Conservation (phyloP, 176 grass and related monocot species). For the Melocanna baccifera region DNA sequence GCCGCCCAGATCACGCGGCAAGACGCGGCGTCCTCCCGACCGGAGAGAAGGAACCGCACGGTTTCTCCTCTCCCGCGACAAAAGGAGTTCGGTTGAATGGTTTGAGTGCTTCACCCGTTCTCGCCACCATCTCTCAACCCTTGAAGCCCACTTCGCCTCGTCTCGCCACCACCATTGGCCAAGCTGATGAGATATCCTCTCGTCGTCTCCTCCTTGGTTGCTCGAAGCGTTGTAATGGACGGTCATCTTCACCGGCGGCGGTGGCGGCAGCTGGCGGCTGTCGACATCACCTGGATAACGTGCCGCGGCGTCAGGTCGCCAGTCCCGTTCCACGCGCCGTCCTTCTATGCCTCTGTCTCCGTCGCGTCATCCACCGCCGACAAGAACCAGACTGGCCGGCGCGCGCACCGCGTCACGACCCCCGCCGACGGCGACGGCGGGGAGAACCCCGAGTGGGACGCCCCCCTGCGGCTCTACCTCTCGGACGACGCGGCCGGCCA, state of each 20-base stretch:
- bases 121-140: no score
- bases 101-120: no score
- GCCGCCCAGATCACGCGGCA: no score
- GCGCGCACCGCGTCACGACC: not conserved
- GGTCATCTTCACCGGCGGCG: not conserved
- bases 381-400: not conserved
- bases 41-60: no score
- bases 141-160: no score
- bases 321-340: not conserved
- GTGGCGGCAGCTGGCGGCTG: not conserved
- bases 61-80: not conserved
- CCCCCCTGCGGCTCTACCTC: not conserved
- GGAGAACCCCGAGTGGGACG: no score
- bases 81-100: no score
- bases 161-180: no score
- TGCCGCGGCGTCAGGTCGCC: not conserved
- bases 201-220: no score
- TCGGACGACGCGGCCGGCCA: not conserved
- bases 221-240: not conserved
- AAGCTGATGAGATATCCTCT: no score
- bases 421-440: not conserved
- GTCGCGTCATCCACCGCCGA: not conserved
- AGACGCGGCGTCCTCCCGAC: no score
- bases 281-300: conserved; percentile 25
- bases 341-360: conserved; percentile 15